Conservation (phyloP, 2,329 filamentous ascomycete genomes). For the Xylariaceae sp. region DNA sequence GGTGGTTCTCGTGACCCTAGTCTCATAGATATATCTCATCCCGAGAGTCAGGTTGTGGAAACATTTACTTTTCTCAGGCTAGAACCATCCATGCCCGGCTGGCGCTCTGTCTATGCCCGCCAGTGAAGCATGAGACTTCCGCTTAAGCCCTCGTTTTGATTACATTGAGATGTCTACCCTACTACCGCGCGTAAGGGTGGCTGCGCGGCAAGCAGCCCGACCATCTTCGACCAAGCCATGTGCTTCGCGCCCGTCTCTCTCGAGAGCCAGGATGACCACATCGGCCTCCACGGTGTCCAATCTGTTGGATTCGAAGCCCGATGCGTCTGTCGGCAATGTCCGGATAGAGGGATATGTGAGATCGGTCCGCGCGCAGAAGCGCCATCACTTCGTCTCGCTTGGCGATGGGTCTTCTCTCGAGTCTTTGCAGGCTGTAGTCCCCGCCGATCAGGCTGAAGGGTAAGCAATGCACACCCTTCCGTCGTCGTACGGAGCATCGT, state of each 20-base stretch:
- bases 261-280: slow-evolving; percentile 26
- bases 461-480: slow-evolving; percentile 40
- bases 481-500: slow-evolving; percentile 11
- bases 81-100: background rate
- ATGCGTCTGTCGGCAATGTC: slow-evolving; percentile 43
- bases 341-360: slow-evolving; percentile 75
- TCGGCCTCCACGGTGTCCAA: slow-evolving; percentile 48
- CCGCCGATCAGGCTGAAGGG: slow-evolving; percentile 67
- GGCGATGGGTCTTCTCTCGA: slow-evolving; percentile 81
- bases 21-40: background rate
- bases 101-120: background rate
- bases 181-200: slow-evolving; percentile 21
- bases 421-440: slow-evolving; percentile 76
- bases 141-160: background rate
- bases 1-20: background rate
- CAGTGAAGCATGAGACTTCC: background rate
- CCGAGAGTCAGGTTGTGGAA: background rate
- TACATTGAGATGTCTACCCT: slow-evolving; percentile 21
- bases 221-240: slow-evolving; percentile 7
- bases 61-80: background rate
- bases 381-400: slow-evolving; percentile 75
- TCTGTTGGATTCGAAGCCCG: slow-evolving; percentile 51
- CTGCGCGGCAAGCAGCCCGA: slow-evolving; percentile 8
- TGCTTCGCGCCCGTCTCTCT: background rate
- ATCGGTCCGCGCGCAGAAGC: slow-evolving; percentile 83